Percentiles rank a stretch among this genome's conserved stretches.
Evolutionary conservation across 352 stramenopile genomes (phyloP).

Genomic region (Phytophthora podocarpi): DNA sequence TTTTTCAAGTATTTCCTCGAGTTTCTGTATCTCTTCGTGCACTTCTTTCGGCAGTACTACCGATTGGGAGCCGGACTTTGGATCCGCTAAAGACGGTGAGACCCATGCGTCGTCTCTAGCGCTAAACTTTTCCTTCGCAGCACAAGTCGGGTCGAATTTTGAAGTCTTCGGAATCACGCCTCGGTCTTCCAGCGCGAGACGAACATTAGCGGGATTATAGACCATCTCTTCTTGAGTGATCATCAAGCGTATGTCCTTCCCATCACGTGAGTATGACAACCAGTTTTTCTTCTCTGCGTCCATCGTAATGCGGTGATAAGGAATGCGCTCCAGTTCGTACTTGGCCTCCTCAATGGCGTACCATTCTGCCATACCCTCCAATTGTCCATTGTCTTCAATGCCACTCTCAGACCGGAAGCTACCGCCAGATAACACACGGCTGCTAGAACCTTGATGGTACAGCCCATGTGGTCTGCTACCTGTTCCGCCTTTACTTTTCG

Average conservation of each 20-base stretch:
- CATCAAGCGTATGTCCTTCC: conserved; percentile 58
- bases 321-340: conserved; percentile 67
- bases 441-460: conserved; percentile 10
- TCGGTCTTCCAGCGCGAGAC: conserved; percentile 63
- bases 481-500: conserved; percentile 7
- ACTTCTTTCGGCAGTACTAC: conserved; percentile 48
- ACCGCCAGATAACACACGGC: conserved; percentile 5
- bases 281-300: conserved; percentile 61
- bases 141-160: conserved; percentile 9
- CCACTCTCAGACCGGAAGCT: conserved; percentile 1
- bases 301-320: conserved; percentile 63
- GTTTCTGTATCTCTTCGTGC: conserved; percentile 56
- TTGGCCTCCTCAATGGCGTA: conserved; percentile 75
- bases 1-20: conserved; percentile 60
- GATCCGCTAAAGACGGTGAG: conserved; percentile 5
- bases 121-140: not conserved
- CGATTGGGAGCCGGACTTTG: conserved; percentile 14
- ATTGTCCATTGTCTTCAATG: conserved; percentile 45
- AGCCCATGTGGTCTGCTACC: not conserved
- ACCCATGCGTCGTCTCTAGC: conserved; percentile 15
- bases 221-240: conserved; percentile 73
- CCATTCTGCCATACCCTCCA: conserved; percentile 75
- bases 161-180: conserved; percentile 63
- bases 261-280: conserved; percentile 54
- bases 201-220: conserved; percentile 62